These are phyloP conservation scores for Vittaforma corneae DNA, from an alignment of 371 early-diverging fungal species.

Conservation along the genomic window DNA sequence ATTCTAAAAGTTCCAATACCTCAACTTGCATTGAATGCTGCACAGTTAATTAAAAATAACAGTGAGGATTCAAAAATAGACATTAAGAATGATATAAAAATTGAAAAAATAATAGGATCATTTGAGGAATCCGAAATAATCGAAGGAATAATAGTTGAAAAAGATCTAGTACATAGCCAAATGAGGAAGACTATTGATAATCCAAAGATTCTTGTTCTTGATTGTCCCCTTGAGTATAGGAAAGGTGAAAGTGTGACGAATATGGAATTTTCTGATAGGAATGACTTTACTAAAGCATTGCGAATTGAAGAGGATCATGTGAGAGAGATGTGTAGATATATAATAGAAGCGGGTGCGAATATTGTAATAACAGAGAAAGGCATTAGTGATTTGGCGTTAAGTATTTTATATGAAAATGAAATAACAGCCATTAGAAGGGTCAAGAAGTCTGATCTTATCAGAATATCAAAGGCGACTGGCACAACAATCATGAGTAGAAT, in stretches of 20 bases:
- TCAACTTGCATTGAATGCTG: conserved; percentile 82
- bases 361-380: conserved; percentile 98
- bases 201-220: conserved; percentile 87
- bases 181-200: conserved; percentile 95
- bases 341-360: conserved; percentile 86
- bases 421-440: conserved; percentile 95
- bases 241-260: conserved; percentile 98
- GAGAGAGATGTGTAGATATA: conserved; percentile 81
- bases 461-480: conserved; percentile 89
- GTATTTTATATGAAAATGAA: conserved; percentile 60
- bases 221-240: conserved; percentile 98
- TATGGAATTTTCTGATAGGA: conserved; percentile 87
- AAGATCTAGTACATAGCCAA: conserved; percentile 96
- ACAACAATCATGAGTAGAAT: conserved; percentile 89
- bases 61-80: conserved; percentile 61
- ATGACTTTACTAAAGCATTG: conserved; percentile 84
- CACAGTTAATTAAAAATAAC: conserved; percentile 65
- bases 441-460: conserved; percentile 92
- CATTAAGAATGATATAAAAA: conserved; percentile 86
- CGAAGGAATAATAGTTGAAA: conserved; percentile 94
- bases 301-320: conserved; percentile 98
- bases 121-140: conserved; percentile 86
- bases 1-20: conserved; percentile 91
- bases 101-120: conserved; percentile 91
- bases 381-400: conserved; percentile 61